Conservation (phyloP, 2,329 filamentous ascomycete species). For the Ophiostoma himal-ulmi region DNA sequence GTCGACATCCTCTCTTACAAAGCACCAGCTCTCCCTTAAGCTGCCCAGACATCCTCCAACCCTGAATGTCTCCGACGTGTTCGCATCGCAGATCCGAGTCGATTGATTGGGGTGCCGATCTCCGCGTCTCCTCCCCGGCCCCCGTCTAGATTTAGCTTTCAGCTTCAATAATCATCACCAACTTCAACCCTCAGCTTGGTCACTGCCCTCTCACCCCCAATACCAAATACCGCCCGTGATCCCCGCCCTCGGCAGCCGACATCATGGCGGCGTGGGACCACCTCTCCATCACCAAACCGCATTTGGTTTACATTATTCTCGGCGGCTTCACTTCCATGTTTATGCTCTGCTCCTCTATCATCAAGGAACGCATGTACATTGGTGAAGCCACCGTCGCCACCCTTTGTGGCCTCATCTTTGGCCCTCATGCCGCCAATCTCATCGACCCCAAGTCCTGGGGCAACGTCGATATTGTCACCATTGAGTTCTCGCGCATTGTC, state of each 20-base stretch:
- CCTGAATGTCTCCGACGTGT: constrained; percentile 28
- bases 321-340: constrained; percentile 96
- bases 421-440: constrained; percentile 73
- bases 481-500: constrained; percentile 85
- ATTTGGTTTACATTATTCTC: constrained; percentile 97
- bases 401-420: constrained; percentile 81
- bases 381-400: constrained; percentile 95
- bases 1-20: not conserved
- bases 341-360: constrained; percentile 96
- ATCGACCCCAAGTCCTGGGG: constrained; percentile 75
- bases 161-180: not conserved
- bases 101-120: constrained; percentile 29
- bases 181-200: not conserved
- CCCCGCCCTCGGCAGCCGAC: not conserved
- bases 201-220: not conserved
- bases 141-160: not conserved
- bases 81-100: constrained; percentile 25
- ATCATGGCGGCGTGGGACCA: constrained; percentile 75
- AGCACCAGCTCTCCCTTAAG: not conserved
- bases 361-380: constrained; percentile 98
- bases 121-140: constrained; percentile 17
- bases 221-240: not conserved
- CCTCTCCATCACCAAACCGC: constrained; percentile 81
- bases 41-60: not conserved
- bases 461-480: constrained; percentile 76